Base-by-base conservation (phyloP, 2,329 filamentous ascomycete species). In the Xylaria sp. region DNA sequence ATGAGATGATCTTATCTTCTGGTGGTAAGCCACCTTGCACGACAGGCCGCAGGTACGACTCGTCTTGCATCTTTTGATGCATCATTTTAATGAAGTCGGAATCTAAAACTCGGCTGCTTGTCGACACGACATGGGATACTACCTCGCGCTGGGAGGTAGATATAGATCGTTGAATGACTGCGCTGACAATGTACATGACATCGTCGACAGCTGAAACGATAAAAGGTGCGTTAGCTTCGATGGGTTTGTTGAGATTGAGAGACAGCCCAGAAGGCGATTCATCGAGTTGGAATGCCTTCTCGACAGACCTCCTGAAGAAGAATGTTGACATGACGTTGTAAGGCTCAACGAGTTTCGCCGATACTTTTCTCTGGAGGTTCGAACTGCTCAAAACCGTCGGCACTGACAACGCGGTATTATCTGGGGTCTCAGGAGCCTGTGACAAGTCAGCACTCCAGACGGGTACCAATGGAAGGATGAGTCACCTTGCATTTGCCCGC, bases 121-220 rank as follows among this genome's bases (percentile, higher is more conserved):
- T 91, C 2, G 94, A 91, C 30, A 97, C 82, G 7, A 97, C 92
- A 65, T 88, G 92, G 48, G 89, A 88, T 25, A 97, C 87, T 3
- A 97, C 90, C 20, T 90, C 86, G 72, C 90, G 86, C 77, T 97
- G 94, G 2, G 92, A 93, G 0, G 97, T 98, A 0, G 93, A 91
- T 25, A 98, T 84, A 0, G 93, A 92, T 72, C 95, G 91, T 71
- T 97, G 91, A 8, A 98, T 85, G 39, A 98, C 92, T 59, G 95
- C 91, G 77, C 97, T 97, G 77, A 97, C 93, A 74, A 99, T 97
- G 81, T 98, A 99, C 95, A 99, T 98, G 76, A 98, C 94, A 81
- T 97, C 96, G 82, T 99, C 96, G 9, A 99, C 94, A 0, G 95
- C 94, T 1, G 94, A 94, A 50, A 96, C 95, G 75, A 99, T 97